These are phyloP conservation scores for Achaetomiella virescens DNA, from an alignment of 495 filamentous ascomycete species.

Conservation along the genomic window DNA sequence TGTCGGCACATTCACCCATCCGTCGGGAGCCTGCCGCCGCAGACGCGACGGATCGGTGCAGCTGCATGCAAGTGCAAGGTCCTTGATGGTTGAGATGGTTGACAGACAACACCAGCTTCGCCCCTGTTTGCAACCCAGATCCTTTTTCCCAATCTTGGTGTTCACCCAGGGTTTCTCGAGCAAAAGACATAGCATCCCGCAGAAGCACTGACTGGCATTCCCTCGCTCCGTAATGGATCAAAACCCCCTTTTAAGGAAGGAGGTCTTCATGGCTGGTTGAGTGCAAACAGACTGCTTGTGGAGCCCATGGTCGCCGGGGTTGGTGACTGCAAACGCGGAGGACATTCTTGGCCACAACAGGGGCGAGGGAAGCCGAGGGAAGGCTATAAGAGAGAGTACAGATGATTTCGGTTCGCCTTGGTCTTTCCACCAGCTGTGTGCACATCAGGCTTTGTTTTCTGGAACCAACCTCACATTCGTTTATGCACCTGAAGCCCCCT, in stretches of 20 bases:
- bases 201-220: neutral
- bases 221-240: neutral
- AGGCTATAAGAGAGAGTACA: constrained; percentile 3
- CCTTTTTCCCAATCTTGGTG: neutral
- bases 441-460: neutral
- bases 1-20: neutral
- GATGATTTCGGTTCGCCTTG: neutral
- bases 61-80: constrained; percentile 2
- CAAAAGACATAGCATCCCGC: neutral
- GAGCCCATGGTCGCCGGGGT: neutral
- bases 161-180: neutral
- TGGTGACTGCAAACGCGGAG: neutral
- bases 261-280: neutral
- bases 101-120: neutral
- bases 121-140: neutral
- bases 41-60: constrained; percentile 3
- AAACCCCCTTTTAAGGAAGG: neutral
- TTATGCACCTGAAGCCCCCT: neutral
- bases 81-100: neutral
- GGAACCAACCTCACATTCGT: neutral
- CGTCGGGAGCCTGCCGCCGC: constrained; percentile 2
- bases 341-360: too few species aligned
- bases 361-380: too few species aligned
- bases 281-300: constrained; percentile 1
- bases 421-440: neutral